Evolutionary conservation across 805 yeast species (phyloP).

Genomic region (Soucietia sequanensis): DNA sequence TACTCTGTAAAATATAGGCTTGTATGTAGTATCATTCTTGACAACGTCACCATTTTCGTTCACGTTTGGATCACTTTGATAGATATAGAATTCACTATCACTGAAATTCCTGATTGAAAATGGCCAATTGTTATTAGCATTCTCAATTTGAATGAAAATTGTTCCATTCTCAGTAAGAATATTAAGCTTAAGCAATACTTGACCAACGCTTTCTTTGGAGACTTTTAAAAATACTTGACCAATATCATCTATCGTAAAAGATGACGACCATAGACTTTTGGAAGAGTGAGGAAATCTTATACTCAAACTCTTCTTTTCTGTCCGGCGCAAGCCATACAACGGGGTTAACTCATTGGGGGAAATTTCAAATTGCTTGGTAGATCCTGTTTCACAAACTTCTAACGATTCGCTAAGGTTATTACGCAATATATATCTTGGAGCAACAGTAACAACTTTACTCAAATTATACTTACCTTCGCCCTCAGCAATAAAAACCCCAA

Average conservation of each 20-base stretch:
- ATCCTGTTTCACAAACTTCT: slow-evolving; percentile 66
- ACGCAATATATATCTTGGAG: slow-evolving; percentile 78
- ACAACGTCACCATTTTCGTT: slow-evolving; percentile 62
- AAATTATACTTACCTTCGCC: slow-evolving; percentile 82
- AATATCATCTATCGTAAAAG: slow-evolving; percentile 78
- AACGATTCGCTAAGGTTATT: slow-evolving; percentile 60
- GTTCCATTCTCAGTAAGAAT: slow-evolving; percentile 79
- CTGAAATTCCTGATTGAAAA: slow-evolving; percentile 88
- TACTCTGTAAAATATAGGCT: slow-evolving; percentile 75
- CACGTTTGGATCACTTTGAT: slow-evolving; percentile 75
- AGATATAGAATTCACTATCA: slow-evolving; percentile 79
- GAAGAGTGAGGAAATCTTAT: slow-evolving; percentile 56
- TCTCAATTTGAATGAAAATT: slow-evolving; percentile 68
- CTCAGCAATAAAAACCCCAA: slow-evolving; percentile 74
- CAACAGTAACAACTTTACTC: slow-evolving; percentile 72
- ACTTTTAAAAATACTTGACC: slow-evolving; percentile 80
- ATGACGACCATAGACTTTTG: slow-evolving; percentile 74
- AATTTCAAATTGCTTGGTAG: slow-evolving; percentile 49
- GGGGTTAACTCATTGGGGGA: slow-evolving; percentile 52
- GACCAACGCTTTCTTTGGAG: slow-evolving; percentile 61
- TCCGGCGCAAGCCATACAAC: slow-evolving; percentile 59
- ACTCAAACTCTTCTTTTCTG: slow-evolving; percentile 57
- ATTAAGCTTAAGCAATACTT: slow-evolving; percentile 68
- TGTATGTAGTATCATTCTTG: slow-evolving; percentile 54
- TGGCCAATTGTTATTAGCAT: slow-evolving; percentile 86